Conservation (phyloP, 2,329 filamentous ascomycete genomes). For the Penicillium sumatraense region DNA sequence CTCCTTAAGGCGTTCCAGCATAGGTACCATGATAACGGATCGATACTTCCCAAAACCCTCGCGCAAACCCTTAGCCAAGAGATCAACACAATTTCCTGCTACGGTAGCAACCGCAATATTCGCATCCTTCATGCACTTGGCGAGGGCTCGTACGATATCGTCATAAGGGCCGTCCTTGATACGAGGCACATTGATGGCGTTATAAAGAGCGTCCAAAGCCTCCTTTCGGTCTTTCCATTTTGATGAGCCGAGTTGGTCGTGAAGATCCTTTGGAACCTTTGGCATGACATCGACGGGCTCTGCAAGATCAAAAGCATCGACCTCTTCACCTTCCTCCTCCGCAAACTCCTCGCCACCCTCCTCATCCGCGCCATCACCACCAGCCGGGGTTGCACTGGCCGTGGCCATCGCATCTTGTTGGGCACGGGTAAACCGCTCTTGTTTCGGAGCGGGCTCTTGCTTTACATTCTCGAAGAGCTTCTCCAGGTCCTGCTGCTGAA, state of each 20-base stretch:
- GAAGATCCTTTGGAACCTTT: slow-evolving; percentile 80
- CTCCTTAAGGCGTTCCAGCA: slow-evolving; percentile 95
- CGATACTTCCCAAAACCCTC: slow-evolving; percentile 81
- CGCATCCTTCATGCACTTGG: slow-evolving; percentile 98
- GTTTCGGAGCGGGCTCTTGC: slow-evolving; percentile 82
- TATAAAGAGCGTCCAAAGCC: slow-evolving; percentile 79
- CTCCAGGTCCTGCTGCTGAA: slow-evolving; percentile 92
- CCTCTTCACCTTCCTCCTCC: slow-evolving; percentile 66
- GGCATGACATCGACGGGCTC: slow-evolving; percentile 86
- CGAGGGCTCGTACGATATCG: slow-evolving; percentile 80
- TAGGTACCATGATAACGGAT: slow-evolving; percentile 77
- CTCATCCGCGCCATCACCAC: slow-evolving; percentile 50
- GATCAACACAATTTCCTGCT: slow-evolving; percentile 90
- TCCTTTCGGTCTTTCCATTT: slow-evolving; percentile 99
- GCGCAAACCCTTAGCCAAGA: slow-evolving; percentile 82
- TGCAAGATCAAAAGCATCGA: slow-evolving; percentile 80
- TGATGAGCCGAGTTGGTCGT: slow-evolving; percentile 80
- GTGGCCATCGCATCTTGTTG: slow-evolving; percentile 83
- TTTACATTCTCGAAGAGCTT: slow-evolving; percentile 94
- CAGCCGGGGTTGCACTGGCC: slow-evolving; percentile 65
- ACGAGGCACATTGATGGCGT: slow-evolving; percentile 77
- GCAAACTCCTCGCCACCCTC: slow-evolving; percentile 63
- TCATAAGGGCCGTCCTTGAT: slow-evolving; percentile 91
- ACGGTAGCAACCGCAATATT: slow-evolving; percentile 94
- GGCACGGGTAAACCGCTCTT: slow-evolving; percentile 83